A percentile compares a stretch with the other conserved stretches of the same genome.
These are phyloP conservation scores for Metarhizium guizhouense DNA, from an alignment of 2,329 filamentous ascomycete genomes.

Conservation along the genomic window DNA sequence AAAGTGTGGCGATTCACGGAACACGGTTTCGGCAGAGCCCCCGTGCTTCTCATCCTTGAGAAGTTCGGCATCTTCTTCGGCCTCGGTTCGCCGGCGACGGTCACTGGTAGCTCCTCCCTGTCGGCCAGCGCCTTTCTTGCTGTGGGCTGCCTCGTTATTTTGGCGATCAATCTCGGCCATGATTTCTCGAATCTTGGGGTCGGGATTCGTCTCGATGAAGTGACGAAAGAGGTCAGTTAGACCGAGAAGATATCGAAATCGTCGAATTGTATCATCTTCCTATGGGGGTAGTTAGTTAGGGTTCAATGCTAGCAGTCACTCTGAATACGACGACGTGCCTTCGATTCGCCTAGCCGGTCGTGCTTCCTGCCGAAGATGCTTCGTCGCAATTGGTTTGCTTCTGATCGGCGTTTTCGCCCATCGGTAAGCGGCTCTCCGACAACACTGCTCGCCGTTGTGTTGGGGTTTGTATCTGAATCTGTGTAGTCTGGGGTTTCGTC, in stretches of 20 bases:
- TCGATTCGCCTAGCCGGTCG: conserved; percentile 81
- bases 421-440: conserved; percentile 65
- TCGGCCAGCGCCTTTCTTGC: conserved; percentile 65
- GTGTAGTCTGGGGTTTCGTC: conserved; percentile 60
- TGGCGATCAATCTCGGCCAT: conserved; percentile 92
- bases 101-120: conserved; percentile 78
- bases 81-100: conserved; percentile 80
- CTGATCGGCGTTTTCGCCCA: conserved; percentile 75
- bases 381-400: conserved; percentile 81
- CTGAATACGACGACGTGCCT: conserved; percentile 44
- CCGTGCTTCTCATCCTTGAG: conserved; percentile 82
- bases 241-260: conserved; percentile 90
- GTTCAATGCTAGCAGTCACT: neutral
- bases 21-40: conserved; percentile 77
- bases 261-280: conserved; percentile 91
- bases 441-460: conserved; percentile 74
- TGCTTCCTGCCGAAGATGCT: conserved; percentile 95
- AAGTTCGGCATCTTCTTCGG: conserved; percentile 91
- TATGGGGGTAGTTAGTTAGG: conserved; percentile 23
- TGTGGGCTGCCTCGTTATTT: conserved; percentile 64
- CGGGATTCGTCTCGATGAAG: conserved; percentile 96
- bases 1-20: conserved; percentile 88
- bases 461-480: conserved; percentile 58
- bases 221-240: conserved; percentile 96
- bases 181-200: conserved; percentile 88